Conservation (phyloP, 2,329 filamentous ascomycete species). For the Knufia petricola region DNA sequence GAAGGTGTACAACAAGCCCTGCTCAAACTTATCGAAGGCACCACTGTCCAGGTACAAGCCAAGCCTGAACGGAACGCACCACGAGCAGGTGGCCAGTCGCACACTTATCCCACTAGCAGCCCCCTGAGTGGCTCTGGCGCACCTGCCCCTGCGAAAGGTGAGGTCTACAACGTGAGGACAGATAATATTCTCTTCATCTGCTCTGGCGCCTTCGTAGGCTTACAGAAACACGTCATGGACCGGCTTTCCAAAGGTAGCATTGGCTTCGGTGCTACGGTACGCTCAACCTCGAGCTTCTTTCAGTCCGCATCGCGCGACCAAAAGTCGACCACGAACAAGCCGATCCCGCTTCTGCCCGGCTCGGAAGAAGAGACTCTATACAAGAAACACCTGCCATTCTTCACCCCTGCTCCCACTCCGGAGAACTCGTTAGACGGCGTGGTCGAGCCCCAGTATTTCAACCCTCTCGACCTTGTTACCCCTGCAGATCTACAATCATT, state of each 20-base stretch:
- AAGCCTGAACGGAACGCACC: conserved; percentile 48
- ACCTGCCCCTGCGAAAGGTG: conserved; percentile 40
- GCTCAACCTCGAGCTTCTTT: conserved; percentile 34
- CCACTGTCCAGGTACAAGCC: conserved; percentile 81
- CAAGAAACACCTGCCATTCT: conserved; percentile 50
- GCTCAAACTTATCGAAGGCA: conserved; percentile 91
- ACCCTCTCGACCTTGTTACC: conserved; percentile 60
- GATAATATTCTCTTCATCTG: conserved; percentile 97
- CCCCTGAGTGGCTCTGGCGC: conserved; percentile 28
- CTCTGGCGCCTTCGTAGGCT: conserved; percentile 85
- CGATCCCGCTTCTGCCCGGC: conserved; percentile 47
- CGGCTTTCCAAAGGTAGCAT: conserved; percentile 81
- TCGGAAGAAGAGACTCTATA: conserved; percentile 56
- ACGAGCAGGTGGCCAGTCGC: conserved; percentile 30
- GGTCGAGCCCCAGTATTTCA: conserved; percentile 40
- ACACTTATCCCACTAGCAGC: conserved; percentile 31
- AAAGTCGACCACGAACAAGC: conserved; percentile 25
- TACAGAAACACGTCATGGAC: conserved; percentile 78
- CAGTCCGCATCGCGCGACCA: conserved; percentile 20
- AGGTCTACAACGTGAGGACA: conserved; percentile 68
- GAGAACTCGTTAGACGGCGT: conserved; percentile 23
- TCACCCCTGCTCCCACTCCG: conserved; percentile 36
- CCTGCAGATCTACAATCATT: conserved; percentile 71
- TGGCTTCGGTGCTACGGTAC: conserved; percentile 80
- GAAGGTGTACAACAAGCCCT: conserved; percentile 95